These are phyloP conservation scores for Pythium insidiosum DNA, from an alignment of 352 stramenopile genomes.

Conservation along the genomic window DNA sequence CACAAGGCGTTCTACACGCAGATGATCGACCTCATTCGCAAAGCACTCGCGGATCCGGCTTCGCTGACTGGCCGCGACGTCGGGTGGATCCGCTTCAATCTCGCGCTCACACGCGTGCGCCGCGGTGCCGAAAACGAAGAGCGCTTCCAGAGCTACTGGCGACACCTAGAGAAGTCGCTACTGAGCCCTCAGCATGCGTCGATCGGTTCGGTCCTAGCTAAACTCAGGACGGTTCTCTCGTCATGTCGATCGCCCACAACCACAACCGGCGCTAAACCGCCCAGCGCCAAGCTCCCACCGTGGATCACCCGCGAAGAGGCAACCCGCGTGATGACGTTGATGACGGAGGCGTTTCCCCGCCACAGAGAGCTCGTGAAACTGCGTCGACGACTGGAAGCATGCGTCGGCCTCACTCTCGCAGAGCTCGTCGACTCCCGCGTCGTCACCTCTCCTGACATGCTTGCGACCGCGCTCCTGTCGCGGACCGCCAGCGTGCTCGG, in stretches of 20 bases:
- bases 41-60: neutral
- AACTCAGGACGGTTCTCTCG: neutral
- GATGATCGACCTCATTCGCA: neutral
- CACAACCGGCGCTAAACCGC: neutral
- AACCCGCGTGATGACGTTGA: neutral
- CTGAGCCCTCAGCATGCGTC: neutral
- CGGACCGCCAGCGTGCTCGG: conserved; percentile 1
- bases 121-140: conserved; percentile 4
- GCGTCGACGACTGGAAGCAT: neutral
- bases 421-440: neutral
- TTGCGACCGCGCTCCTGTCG: neutral
- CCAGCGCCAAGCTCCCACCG: too few relatives aligned
- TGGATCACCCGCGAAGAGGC: neutral
- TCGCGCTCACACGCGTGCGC: conserved; percentile 5
- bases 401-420: neutral
- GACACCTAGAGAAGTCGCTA: neutral
- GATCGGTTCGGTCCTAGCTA: neutral
- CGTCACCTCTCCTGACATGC: conserved; percentile 7
- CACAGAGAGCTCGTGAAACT: neutral
- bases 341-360: neutral
- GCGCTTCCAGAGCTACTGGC: conserved; percentile 1
- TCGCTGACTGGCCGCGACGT: conserved; percentile 9
- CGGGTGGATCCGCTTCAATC: conserved; percentile 1
- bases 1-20: neutral
- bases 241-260: neutral